Evolutionary conservation across 169 alveolate genomes (phyloP).

Genomic region (Plasmodium cynomolgi): DNA sequence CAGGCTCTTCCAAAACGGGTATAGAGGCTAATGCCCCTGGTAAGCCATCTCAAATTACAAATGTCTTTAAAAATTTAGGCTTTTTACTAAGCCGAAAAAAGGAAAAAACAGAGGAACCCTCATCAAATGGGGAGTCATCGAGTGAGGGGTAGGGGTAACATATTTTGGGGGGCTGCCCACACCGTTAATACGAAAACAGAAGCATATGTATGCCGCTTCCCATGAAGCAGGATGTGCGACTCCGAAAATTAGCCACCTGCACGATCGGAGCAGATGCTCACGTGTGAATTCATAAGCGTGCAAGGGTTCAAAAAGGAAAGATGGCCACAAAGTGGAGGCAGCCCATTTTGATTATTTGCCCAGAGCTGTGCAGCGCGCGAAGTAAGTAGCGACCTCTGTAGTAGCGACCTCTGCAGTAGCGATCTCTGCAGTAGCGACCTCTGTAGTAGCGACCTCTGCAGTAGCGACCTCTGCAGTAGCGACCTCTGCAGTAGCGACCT

Average conservation of each 20-base stretch:
- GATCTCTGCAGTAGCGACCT: not conserved
- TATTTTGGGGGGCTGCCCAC: not conserved
- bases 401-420: too few relatives aligned
- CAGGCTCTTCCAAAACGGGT: not conserved
- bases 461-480: not conserved
- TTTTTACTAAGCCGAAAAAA: conserved; percentile 33
- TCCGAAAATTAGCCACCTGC: not conserved
- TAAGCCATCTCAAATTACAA: conserved; percentile 20
- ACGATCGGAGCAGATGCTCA: not conserved
- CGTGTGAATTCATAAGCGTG: not conserved
- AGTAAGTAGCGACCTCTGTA: not conserved
- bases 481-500: too few relatives aligned
- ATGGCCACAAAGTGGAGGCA: not conserved
- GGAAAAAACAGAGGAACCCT: conserved; percentile 8
- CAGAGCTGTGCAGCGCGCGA: not conserved
- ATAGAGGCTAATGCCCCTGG: not conserved
- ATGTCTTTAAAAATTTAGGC: conserved; percentile 70
- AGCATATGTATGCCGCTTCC: not conserved
- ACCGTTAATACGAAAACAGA: not conserved
- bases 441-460: not conserved
- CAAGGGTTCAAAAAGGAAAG: not conserved
- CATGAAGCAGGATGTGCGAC: not conserved
- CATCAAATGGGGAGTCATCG: conserved; percentile 61
- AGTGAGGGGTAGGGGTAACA: conserved; percentile 14
- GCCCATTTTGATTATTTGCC: not conserved